Base-by-base conservation (phyloP, 257 asterid species). In the Solanum sparsipilum region DNA sequence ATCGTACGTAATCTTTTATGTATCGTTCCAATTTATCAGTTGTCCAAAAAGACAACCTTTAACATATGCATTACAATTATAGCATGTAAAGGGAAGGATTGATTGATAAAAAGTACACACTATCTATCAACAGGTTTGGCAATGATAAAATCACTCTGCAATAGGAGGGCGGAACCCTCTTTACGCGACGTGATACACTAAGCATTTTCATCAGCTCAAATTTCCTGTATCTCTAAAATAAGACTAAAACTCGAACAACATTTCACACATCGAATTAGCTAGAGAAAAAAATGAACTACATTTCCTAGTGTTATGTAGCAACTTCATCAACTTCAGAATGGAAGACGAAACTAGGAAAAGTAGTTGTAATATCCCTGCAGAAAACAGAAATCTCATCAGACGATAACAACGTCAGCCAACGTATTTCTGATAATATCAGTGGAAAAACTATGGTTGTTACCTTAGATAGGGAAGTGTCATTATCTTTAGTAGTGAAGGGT, bases 401-500 rank as follows among this genome's bases (percentile, higher is more conserved):
- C n/a, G 52, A 38, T 23, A 4, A 36, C 32, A 39, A 5, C n/a
- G 38, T 44, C n/a, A 27, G 25, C 23, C 67, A 79, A 79, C 0
- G 67, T 46, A 27, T 8, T 16, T 0, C 65, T 25, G 65, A 87
- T 52, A 0, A 0, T 86, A 75, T 9, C 0, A 82, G 41, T 16
- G 0, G 44, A 16, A 0, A 48, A 82, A 48, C 31, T 46, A 0
- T 18, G 70, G 63, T 91, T 91, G 60, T 41, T 91, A 95, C 99
- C 98, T 97, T 90, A 96, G 88, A 92, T 97, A 96, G 52, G 95
- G 96, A 85, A 97, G 98, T 25, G 99, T 97, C 99, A 97, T 97
- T 84, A 96, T 96, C 93, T 96, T 97, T 90, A 97, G 84, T 89
- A 97, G 89, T 29, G 99, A 96, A 67, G 99, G 99, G 84, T 97